Evolutionary conservation across 768 basidiomycete species (phyloP).

Genomic region (Suillus subluteus): DNA sequence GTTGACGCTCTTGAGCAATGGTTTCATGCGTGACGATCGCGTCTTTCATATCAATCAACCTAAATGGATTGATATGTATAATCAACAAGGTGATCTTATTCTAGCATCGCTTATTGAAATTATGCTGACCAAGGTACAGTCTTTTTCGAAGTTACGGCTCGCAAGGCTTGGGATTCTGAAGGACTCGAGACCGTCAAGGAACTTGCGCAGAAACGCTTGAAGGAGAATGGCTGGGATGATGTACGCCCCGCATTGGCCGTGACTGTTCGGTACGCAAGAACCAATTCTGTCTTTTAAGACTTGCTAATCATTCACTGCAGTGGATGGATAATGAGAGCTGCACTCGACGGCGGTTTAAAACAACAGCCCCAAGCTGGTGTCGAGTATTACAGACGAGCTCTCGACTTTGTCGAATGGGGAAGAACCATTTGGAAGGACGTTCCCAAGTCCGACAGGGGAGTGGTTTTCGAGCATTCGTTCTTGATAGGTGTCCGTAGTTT

Average conservation of each 20-base stretch:
- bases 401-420: slow-evolving; percentile 24
- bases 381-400: slow-evolving; percentile 16
- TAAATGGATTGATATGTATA: slow-evolving; percentile 25
- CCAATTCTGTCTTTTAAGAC: background rate
- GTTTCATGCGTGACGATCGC: slow-evolving; percentile 30
- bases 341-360: slow-evolving; percentile 13
- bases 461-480: slow-evolving; percentile 25
- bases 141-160: slow-evolving; percentile 19
- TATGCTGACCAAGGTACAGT: slow-evolving; percentile 16
- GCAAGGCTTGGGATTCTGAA: slow-evolving; percentile 22
- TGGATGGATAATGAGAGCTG: slow-evolving; percentile 24
- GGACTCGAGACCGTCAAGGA: slow-evolving; percentile 23
- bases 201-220: slow-evolving; percentile 25
- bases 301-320: slow-evolving; percentile 13
- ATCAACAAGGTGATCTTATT: slow-evolving; percentile 23
- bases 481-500: slow-evolving; percentile 20
- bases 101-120: background rate
- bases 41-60: slow-evolving; percentile 25
- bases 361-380: slow-evolving; percentile 8
- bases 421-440: slow-evolving; percentile 20
- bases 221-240: slow-evolving; percentile 30
- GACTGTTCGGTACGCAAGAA: slow-evolving; percentile 39
- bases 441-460: slow-evolving; percentile 17
- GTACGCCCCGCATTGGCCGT: slow-evolving; percentile 38
- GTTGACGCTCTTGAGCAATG: slow-evolving; percentile 25